Evolutionary conservation across 305 asterid species (phyloP).

Genomic region (Fraxinus paxiana): DNA sequence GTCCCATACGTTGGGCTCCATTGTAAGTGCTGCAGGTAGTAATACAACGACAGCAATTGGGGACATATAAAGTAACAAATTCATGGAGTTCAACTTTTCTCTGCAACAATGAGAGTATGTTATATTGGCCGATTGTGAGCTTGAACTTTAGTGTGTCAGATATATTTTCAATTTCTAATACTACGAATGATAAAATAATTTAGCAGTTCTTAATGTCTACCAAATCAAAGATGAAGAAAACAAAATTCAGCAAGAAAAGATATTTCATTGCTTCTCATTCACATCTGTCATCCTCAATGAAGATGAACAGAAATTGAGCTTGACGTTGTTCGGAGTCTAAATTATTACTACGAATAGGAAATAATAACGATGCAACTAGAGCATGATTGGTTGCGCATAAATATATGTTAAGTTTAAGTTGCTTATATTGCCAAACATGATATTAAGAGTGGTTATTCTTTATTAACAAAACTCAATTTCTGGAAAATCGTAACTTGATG

Average conservation of each 20-base stretch:
- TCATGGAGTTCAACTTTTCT: slow-evolving; percentile 97
- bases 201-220: not conserved
- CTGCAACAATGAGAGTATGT: slow-evolving; percentile 31
- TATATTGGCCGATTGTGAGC: not conserved
- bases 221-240: not conserved
- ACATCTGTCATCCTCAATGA: not conserved
- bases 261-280: not conserved
- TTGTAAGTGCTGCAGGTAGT: slow-evolving; percentile 66
- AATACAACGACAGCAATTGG: slow-evolving; percentile 82
- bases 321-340: not conserved
- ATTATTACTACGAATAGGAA: not conserved
- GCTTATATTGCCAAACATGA: not conserved
- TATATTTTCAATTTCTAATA: not conserved
- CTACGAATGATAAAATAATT: not conserved
- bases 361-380: not conserved
- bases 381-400: not conserved
- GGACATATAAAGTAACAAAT: slow-evolving; percentile 92
- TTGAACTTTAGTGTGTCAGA: not conserved
- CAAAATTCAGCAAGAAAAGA: not conserved
- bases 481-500: not conserved
- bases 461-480: not conserved
- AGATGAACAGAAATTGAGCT: not conserved
- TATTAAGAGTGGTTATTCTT: not conserved
- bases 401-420: not conserved
- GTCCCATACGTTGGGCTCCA: slow-evolving; percentile 75